These are phyloP conservation scores for Yamadazyma atmosphaerica DNA, from an alignment of 1,139 yeast genomes.

Conservation along the genomic window DNA sequence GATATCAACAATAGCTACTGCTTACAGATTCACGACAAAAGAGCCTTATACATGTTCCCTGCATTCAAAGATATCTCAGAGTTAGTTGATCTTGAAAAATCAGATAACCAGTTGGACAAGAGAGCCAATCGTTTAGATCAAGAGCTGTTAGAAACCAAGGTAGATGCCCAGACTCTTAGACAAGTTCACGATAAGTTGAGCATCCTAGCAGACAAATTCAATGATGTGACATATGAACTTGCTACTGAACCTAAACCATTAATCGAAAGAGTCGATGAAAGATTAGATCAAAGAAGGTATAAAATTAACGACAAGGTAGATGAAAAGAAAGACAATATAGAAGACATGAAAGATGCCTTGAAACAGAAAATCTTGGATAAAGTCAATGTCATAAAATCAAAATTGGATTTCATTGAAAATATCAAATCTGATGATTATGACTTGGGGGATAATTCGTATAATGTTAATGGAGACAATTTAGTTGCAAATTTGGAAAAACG, in stretches of 20 bases:
- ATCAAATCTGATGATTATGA: constrained; percentile 9
- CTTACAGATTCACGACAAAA: constrained; percentile 29
- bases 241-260: constrained; percentile 22
- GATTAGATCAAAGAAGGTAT: constrained; percentile 19
- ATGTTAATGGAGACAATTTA: constrained; percentile 7
- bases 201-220: constrained; percentile 18
- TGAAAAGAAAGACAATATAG: constrained; percentile 10
- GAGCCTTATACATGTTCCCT: constrained; percentile 31
- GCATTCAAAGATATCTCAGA: constrained; percentile 21
- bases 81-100: constrained; percentile 1
- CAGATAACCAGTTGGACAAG: neutral
- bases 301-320: constrained; percentile 17
- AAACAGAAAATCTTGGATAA: constrained; percentile 6
- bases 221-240: constrained; percentile 21
- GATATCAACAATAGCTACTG: constrained; percentile 34
- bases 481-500: constrained; percentile 8
- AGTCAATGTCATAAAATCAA: constrained; percentile 10
- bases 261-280: constrained; percentile 22
- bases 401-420: constrained; percentile 15
- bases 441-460: constrained; percentile 9
- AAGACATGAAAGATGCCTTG: constrained; percentile 7
- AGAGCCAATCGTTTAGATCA: neutral
- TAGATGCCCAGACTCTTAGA: constrained; percentile 21
- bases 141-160: constrained; percentile 8
- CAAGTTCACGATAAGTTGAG: constrained; percentile 23